Evolutionary conservation across 768 basidiomycete species (phyloP), one percentile per base, ranked within the genome.

Genomic region (Coprinopsis marcescibilis): DNA sequence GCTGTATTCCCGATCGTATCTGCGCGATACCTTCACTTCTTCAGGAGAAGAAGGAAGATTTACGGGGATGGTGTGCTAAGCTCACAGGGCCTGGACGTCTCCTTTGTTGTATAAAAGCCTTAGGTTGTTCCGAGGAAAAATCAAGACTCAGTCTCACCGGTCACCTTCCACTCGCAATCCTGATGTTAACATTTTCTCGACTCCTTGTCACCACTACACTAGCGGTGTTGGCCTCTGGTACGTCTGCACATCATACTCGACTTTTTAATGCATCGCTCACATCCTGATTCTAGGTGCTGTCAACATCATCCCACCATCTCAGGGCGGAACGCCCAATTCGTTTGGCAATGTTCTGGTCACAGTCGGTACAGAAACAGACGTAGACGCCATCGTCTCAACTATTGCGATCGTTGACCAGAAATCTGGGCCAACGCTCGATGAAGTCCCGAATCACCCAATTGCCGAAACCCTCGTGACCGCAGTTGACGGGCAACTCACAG

Each of bases 381-480:
- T 53, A 10, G 53, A 54, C 4, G 60, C 59, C 34, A 75, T 75
- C 52, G 62, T 45, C 1, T 57, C 63, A 19, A 71, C 70, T 2
- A 63, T 54, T 11, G 13, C 43, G 4, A 51, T 60, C 19, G 67
- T 75, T 24, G 58, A 70, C 54, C 72, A 73, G 57, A 73, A 73
- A 50, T 46, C 57, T 2, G 65, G 68, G 3, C 65, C 67, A 0
- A 49, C 50, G 2, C 53, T 53, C 24, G 57, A 58, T 25, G 48
- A 56, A 1, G 57, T 52, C 1, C 72, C 73, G 0, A 54, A 70
- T 47, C 60, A 61, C 5, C 67, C 70, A 13, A 59, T 68, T 23
- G 54, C 64, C 0, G 57, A 61, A 2, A 73, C 71, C 1, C 50
- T 54, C 1, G 59, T 77, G 45, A 75, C 73, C 25, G 73, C 72